phyloP scores from a whole-genome alignment of 1,139 yeast species.

The Candida sp. region DNA sequence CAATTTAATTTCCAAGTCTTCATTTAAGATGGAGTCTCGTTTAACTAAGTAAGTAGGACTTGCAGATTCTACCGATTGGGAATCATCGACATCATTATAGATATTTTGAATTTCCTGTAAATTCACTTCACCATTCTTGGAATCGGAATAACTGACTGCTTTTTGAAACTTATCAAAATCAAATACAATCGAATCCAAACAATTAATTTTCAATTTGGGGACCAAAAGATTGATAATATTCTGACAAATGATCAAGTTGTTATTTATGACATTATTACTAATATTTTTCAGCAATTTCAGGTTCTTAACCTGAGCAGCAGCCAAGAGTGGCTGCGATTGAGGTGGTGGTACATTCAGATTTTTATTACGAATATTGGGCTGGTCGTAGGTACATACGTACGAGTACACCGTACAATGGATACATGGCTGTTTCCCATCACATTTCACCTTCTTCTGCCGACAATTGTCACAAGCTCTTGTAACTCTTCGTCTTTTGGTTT shows the following conservation, averaged over 20 bases:
- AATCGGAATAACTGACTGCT: conserved; percentile 19
- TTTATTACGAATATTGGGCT: conserved; percentile 65
- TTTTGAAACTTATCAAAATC: conserved; percentile 33
- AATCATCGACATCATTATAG: conserved; percentile 12
- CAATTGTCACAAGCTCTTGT: conserved; percentile 86
- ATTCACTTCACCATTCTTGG: conserved; percentile 13
- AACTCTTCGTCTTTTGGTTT: conserved; percentile 68
- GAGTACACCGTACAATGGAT: conserved; percentile 88
- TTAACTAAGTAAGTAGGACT: conserved; percentile 2
- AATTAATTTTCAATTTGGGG: conserved; percentile 45
- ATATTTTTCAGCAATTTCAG: conserved; percentile 6
- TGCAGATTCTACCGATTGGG: conserved; percentile 10
- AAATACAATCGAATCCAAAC: conserved; percentile 27
- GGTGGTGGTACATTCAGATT: conserved; percentile 19
- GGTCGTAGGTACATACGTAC: conserved; percentile 67
- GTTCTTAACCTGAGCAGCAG: conserved; percentile 2
- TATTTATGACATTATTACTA: conserved; percentile 7
- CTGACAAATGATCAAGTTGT: conserved; percentile 21
- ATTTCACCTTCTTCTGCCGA: conserved; percentile 74
- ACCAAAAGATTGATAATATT: conserved; percentile 38
- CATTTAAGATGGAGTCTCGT: conserved; percentile 1
- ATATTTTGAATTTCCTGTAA: conserved; percentile 22
- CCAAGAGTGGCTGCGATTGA: conserved; percentile 1
- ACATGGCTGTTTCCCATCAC: conserved; percentile 88
- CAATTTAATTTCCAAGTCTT: conserved; percentile 51